phyloP scores from a whole-genome alignment of 495 filamentous ascomycete species.

The Lasiosphaeria miniovina region DNA sequence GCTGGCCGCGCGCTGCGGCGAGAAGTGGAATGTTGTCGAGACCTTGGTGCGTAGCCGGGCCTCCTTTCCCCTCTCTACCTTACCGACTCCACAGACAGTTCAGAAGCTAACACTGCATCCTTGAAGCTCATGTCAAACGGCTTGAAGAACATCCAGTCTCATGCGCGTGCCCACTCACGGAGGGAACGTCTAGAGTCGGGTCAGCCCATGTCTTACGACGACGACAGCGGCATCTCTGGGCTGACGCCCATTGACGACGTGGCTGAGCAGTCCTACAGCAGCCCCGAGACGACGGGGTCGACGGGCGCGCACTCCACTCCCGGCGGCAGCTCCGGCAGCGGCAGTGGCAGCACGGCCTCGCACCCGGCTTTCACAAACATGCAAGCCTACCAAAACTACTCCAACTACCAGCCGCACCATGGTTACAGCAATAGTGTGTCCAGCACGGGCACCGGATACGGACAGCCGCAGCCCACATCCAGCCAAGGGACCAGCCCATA shows the following conservation, averaged over 20 bases:
- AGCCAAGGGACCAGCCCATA: slow-evolving; percentile 47
- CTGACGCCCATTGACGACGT: slow-evolving; percentile 51
- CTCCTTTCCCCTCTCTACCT: slow-evolving; percentile 1
- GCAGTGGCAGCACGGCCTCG: slow-evolving; percentile 30
- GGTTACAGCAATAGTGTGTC: slow-evolving; percentile 43
- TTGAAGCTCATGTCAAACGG: slow-evolving; percentile 56
- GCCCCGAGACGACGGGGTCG: slow-evolving; percentile 37
- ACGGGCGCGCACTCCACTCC: slow-evolving; percentile 34
- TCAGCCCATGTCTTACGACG: slow-evolving; percentile 43
- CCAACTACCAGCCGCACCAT: slow-evolving; percentile 18
- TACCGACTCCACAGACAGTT: background rate
- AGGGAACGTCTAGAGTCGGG: slow-evolving; percentile 49
- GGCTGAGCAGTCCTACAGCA: slow-evolving; percentile 44
- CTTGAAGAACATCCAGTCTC: slow-evolving; percentile 55
- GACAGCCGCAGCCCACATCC: slow-evolving; percentile 14
- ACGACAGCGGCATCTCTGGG: slow-evolving; percentile 48
- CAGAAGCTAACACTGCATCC: slow-evolving; percentile 12
- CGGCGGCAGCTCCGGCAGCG: slow-evolving; percentile 26
- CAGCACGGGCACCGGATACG: slow-evolving; percentile 32
- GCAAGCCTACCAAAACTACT: slow-evolving; percentile 20
- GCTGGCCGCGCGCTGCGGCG: slow-evolving; percentile 58
- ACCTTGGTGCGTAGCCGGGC: slow-evolving; percentile 54
- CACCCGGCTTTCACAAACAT: slow-evolving; percentile 27
- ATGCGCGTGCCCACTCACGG: slow-evolving; percentile 49
- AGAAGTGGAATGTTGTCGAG: slow-evolving; percentile 70